Evolutionary conservation across 2,329 filamentous ascomycete species (phyloP).

Genomic region (Phyllosticta citribraziliensis): DNA sequence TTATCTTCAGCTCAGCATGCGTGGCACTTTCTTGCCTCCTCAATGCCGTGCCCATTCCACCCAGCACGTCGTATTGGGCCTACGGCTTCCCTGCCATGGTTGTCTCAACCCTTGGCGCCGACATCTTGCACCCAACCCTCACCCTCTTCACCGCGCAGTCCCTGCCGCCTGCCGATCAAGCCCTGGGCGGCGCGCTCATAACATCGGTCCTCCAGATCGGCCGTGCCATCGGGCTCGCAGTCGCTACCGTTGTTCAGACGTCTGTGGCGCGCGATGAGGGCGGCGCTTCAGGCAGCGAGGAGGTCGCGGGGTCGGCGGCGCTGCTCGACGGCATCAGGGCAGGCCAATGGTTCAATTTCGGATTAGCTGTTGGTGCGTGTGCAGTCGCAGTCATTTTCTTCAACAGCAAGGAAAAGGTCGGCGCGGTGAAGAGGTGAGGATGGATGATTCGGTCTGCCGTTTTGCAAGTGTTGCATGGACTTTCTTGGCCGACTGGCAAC

Average conservation of each 20-base stretch:
- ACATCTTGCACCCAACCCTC: constrained; percentile 56
- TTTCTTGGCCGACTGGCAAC: too few species aligned
- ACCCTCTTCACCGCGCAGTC: constrained; percentile 56
- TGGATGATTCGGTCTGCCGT: not conserved
- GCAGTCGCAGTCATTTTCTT: too few species aligned
- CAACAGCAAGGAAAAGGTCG: too few species aligned
- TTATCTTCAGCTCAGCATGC: constrained; percentile 48
- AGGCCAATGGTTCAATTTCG: constrained; percentile 32
- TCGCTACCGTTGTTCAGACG: constrained; percentile 56
- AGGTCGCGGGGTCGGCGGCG: constrained; percentile 18
- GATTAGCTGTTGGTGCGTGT: constrained; percentile 16
- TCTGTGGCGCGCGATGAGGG: constrained; percentile 35
- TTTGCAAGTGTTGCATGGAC: not conserved
- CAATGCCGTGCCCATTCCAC: constrained; percentile 57
- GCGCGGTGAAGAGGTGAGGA: not conserved
- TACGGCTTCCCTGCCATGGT: constrained; percentile 58
- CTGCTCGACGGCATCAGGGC: constrained; percentile 30
- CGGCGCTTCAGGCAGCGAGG: constrained; percentile 16
- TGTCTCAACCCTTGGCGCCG: constrained; percentile 54
- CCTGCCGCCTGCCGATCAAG: constrained; percentile 54
- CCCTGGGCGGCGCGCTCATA: constrained; percentile 57
- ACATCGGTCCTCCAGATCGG: constrained; percentile 58
- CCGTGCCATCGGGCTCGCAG: constrained; percentile 54
- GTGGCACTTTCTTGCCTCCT: constrained; percentile 49
- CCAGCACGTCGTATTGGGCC: constrained; percentile 38